Conservation (phyloP, 2,329 filamentous ascomycete species). For the Penicillium corylophilum region DNA sequence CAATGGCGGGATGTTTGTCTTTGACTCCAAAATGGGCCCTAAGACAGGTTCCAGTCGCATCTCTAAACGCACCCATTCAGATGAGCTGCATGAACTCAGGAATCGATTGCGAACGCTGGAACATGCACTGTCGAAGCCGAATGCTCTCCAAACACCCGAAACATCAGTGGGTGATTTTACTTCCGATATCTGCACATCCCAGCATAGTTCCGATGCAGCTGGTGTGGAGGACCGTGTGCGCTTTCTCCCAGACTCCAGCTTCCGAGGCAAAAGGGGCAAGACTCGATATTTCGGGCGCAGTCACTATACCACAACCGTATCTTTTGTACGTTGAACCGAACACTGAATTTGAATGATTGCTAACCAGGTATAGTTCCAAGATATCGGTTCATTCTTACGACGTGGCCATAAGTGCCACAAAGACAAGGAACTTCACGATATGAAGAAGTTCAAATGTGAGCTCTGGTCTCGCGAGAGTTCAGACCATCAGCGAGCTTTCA, state of each 20-base stretch:
- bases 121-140: slow-evolving; percentile 23
- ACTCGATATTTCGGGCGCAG: slow-evolving; percentile 34
- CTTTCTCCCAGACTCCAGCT: slow-evolving; percentile 27
- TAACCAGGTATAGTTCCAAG: slow-evolving; percentile 26
- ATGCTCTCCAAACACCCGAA: slow-evolving; percentile 26
- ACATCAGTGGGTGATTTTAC: slow-evolving; percentile 18
- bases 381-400: slow-evolving; percentile 28
- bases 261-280: slow-evolving; percentile 32
- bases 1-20: slow-evolving; percentile 32
- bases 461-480: slow-evolving; percentile 29
- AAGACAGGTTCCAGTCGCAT: slow-evolving; percentile 21
- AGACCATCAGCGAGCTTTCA: slow-evolving; percentile 30
- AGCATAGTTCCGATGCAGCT: slow-evolving; percentile 13
- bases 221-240: slow-evolving; percentile 29
- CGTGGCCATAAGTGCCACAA: slow-evolving; percentile 17
- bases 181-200: slow-evolving; percentile 13
- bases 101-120: slow-evolving; percentile 29
- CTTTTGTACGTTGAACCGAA: slow-evolving; percentile 27
- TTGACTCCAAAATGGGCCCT: slow-evolving; percentile 31
- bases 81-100: slow-evolving; percentile 33
- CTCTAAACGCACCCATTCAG: slow-evolving; percentile 23
- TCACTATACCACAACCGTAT: slow-evolving; percentile 31
- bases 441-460: slow-evolving; percentile 32
- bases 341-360: background rate
- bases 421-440: slow-evolving; percentile 24